Evolutionary conservation across 2,329 filamentous ascomycete genomes (phyloP), one percentile per base, ranked within the genome.

Genomic region (Diaporthe citrichinensis): DNA sequence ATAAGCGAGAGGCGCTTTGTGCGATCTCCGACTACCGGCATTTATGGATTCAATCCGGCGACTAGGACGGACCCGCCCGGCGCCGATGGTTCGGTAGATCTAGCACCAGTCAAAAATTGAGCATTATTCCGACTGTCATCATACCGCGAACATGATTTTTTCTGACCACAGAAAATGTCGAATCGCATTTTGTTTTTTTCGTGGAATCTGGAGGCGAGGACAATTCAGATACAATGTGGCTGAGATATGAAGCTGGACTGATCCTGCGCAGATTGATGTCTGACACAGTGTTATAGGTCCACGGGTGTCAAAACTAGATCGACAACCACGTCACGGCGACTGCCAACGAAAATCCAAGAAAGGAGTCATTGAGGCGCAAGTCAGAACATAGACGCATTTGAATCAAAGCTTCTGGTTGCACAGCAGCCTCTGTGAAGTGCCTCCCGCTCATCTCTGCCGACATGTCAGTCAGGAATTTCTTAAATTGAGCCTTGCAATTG

Each of bases 11-110:
- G 12, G 65, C 65, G 34, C n/a, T 17, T 39, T 68, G 65, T 28
- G 46, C 34, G 23, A 53, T 39, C 65, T 53, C 65, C 65, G 65
- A 68, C 65, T 17, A 68, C 65, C 65, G 65, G 62, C 62, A 53
- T 20, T 23, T 20, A 20, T 68, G 62, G 44, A 41, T 41, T 9
- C 34, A 55, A 41, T 69, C 49, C 65, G 65, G 65, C 65, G 65
- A 69, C 65, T 55, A 51, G 31, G 31, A 31, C 31, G 34, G 17
- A 8, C 34, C 65, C 65, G 65, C 65, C 65, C 34, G 49, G 49
- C 65, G 46, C 65, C 65, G 65, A 23, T 55, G 39, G n/a, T 15
- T 55, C 46, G 46, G 41, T 8, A 67, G 15, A 55, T 55, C n/a
- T 41, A 23, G 23, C n/a, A 20, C n/a, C 31, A 41, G 58, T 15